Base-by-base conservation (phyloP, 139 green algal species). In the Nannochloris sp. region DNA sequence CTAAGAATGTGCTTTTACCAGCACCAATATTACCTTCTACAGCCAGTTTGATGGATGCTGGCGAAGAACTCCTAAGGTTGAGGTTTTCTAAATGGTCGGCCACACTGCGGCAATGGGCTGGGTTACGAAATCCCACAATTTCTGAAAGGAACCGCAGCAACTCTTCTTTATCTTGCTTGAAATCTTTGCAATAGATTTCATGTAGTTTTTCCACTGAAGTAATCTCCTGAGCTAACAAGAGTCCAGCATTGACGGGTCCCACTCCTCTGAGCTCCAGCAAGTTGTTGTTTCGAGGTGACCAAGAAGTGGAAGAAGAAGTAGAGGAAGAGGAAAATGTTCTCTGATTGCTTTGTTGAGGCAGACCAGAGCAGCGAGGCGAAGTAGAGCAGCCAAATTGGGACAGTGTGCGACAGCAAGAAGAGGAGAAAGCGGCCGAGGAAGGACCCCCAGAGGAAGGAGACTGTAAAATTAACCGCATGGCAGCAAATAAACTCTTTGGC, bases 1-100 rank as follows among this genome's bases (percentile, higher is more conserved):
- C 48, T 57, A 98, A 81, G 66, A 98, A 97, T 14, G 92, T 97
- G 58, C 70, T 87, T 73, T 99, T 99, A 37, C 93, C 93, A 27
- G 89, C 85, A 32, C 80, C 83, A 74, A 99, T 97, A 77, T 99
- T 99, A 32, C 93, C 93, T 76, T 99, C 93, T 23, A 99, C 87
- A 51, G 83, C 90, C 31, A 98, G 80, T 0, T 90, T 98, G 6
- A 98, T 71, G 15, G 71, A 25, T 56, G 25, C 32, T 62, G 53
- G 25, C 68, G 30, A 24, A 15, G 29, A 36, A 59, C 5, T 45
- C 46, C 55, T 64, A 48, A 47, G 62, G 3, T 35, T 48, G 35
- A 39, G 47, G 24, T 64, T 53, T 24, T 64, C 39, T 30, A 87
- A 39, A 14, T 78, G 67, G 13, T 66, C 46, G 13, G 53, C 68